Base-by-base conservation (phyloP, 2,329 filamentous ascomycete species). In the Biscogniauxia marginata region DNA sequence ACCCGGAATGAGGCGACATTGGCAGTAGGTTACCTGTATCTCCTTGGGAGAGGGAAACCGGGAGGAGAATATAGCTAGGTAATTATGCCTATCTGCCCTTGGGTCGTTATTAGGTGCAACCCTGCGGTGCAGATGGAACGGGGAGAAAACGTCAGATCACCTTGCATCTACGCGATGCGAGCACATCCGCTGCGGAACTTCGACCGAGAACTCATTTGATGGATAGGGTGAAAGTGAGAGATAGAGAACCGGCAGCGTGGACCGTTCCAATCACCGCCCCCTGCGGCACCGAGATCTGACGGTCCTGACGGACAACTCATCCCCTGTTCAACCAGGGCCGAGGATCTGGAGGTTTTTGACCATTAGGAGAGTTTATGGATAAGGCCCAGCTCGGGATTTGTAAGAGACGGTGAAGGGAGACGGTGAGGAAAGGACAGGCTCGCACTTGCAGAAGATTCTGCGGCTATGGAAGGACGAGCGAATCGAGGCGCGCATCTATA, bases 121-220 rank as follows among this genome's bases (percentile, higher is more conserved):
- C 45, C 58, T 62, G 62, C 60, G 58, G 58, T 62, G 56, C 57
- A 62, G 55, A 60, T 53, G 52, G 53, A 23, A 46, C 21, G 1
- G 45, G 21, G 13, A 16, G 30, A 55, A 49, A 49, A 30, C 23
- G 25, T 49, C 57, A 60, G 62, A 64, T 62, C 62, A 64, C 62
- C 55, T 52, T 62, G 61, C 61, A 58, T 58, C 55, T 2, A 62
- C 62, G 60, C 56, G 53, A 62, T 64, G 62, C 60, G 58, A 61
- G 62, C 60, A 62, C 62, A 64, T 62, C 62, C 62, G 58, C 60
- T 59, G 58, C 60, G 58, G 60, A 59, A 58, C 55, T 55, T 56
- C 53, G 58, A 55, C 30, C 30, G 30, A 39, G 30, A 62, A 59
- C 57, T 60, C 57, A 58, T 62, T 60, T 54, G 53, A 49, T 54